Evolutionary conservation across 225 moss, liverwort and hornwort species (phyloP).

Genomic region (Pleurozium schreberi): DNA sequence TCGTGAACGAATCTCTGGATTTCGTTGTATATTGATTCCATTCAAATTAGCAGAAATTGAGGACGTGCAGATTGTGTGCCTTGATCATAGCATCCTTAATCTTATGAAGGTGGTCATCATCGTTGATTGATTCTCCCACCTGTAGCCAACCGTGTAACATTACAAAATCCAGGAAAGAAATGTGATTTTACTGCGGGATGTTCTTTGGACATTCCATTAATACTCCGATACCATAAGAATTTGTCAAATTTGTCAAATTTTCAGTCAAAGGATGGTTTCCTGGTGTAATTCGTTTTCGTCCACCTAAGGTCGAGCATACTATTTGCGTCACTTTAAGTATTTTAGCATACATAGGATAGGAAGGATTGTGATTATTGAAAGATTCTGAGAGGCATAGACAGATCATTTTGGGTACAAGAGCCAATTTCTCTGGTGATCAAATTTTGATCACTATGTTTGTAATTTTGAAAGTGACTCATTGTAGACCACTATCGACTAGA

Average conservation of each 20-base stretch:
- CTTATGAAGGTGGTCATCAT: neutral
- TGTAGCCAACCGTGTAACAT: neutral
- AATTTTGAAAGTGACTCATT: neutral
- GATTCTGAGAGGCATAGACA: neutral
- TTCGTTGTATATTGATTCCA: neutral
- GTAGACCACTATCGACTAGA: neutral
- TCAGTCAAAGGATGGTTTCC: neutral
- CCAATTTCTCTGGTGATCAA: neutral
- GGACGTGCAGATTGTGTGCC: neutral
- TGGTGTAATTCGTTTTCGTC: neutral
- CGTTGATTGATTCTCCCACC: neutral
- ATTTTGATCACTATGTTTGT: neutral
- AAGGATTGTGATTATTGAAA: neutral
- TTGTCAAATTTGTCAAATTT: neutral
- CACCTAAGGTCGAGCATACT: neutral
- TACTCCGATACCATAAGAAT: neutral
- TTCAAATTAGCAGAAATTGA: neutral
- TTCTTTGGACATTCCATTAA: neutral
- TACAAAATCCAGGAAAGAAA: neutral
- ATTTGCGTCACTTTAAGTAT: neutral
- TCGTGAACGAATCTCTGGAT: neutral
- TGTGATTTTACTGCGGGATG: neutral
- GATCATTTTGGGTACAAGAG: neutral
- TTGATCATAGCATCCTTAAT: neutral
- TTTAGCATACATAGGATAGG: neutral